Percentiles rank a stretch among this genome's conserved stretches.
Evolutionary conservation across 768 basidiomycete species (phyloP).

Genomic region (Mycena amicta): DNA sequence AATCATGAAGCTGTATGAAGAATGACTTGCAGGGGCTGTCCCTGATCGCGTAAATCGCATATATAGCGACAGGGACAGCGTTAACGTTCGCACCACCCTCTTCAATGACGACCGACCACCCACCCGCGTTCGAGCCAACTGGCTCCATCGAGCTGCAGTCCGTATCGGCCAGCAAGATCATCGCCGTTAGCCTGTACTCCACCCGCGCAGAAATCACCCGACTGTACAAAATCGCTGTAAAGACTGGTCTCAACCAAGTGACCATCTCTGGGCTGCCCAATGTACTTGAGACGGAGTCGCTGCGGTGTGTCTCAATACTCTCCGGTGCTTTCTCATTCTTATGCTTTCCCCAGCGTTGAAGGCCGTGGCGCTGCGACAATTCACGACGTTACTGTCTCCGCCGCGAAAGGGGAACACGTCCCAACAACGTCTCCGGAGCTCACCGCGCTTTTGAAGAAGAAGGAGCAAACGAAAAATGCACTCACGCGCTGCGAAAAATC

Average conservation of each 20-base stretch:
- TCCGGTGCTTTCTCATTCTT: background rate
- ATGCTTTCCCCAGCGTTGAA: slow-evolving; percentile 38
- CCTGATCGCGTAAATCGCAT: background rate
- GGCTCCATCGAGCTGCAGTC: slow-evolving; percentile 35
- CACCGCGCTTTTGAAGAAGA: slow-evolving; percentile 26
- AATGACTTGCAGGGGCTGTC: no score
- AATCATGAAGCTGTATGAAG: no score
- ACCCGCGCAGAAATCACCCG: slow-evolving; percentile 46
- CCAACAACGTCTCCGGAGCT: slow-evolving; percentile 30
- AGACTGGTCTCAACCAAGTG: slow-evolving; percentile 44
- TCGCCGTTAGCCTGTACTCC: slow-evolving; percentile 43
- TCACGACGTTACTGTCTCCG: slow-evolving; percentile 42
- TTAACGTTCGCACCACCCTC: background rate
- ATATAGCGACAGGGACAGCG: background rate
- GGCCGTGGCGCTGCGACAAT: slow-evolving; percentile 48
- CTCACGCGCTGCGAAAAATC: slow-evolving; percentile 34
- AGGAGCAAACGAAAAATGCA: slow-evolving; percentile 31
- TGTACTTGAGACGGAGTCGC: slow-evolving; percentile 40
- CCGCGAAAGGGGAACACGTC: slow-evolving; percentile 3
- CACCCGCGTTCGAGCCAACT: slow-evolving; percentile 18
- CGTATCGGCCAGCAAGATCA: slow-evolving; percentile 37
- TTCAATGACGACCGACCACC: slow-evolving; percentile 1
- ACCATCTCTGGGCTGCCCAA: slow-evolving; percentile 41
- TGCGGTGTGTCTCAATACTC: slow-evolving; percentile 34
- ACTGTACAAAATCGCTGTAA: slow-evolving; percentile 38